Evolutionary conservation across 2,329 filamentous ascomycete genomes (phyloP).

Genomic region (Pleomassaria siparia): DNA sequence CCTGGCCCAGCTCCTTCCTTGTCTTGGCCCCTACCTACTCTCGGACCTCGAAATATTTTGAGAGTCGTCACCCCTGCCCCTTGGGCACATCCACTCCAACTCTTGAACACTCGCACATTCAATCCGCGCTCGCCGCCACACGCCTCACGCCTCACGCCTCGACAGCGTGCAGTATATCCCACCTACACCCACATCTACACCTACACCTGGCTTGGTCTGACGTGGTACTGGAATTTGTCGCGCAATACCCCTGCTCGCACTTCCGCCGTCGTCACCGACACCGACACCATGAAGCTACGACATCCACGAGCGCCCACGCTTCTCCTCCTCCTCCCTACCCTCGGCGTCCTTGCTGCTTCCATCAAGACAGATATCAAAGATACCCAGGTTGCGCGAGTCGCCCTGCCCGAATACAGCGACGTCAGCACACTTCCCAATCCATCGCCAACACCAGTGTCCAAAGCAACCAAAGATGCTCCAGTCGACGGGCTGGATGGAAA

Average conservation of each 20-base stretch:
- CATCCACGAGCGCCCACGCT: conserved; percentile 51
- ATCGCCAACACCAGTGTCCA: conserved; percentile 27
- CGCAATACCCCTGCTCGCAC: conserved; percentile 12
- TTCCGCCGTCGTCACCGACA: conserved; percentile 17
- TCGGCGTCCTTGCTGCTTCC: conserved; percentile 58
- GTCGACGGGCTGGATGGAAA: conserved; percentile 93
- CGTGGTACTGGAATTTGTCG: background rate
- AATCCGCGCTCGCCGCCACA: background rate
- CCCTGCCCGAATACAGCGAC: conserved; percentile 25
- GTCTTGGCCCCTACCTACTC: background rate
- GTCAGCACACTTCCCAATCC: conserved; percentile 19
- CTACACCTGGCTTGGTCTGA: background rate
- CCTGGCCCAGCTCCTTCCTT: background rate
- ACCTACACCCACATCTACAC: background rate
- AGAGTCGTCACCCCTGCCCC: background rate
- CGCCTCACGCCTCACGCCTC: background rate
- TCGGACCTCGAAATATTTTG: background rate
- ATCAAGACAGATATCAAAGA: conserved; percentile 39
- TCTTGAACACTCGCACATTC: background rate
- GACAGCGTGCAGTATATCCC: background rate
- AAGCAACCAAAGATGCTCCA: conserved; percentile 76
- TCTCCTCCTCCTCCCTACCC: conserved; percentile 60
- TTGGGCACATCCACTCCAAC: conserved; percentile 2
- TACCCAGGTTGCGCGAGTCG: conserved; percentile 32
- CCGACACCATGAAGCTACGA: conserved; percentile 63